Base-by-base conservation (phyloP, 2,329 filamentous ascomycete species). In the Alternaria metachromatica region DNA sequence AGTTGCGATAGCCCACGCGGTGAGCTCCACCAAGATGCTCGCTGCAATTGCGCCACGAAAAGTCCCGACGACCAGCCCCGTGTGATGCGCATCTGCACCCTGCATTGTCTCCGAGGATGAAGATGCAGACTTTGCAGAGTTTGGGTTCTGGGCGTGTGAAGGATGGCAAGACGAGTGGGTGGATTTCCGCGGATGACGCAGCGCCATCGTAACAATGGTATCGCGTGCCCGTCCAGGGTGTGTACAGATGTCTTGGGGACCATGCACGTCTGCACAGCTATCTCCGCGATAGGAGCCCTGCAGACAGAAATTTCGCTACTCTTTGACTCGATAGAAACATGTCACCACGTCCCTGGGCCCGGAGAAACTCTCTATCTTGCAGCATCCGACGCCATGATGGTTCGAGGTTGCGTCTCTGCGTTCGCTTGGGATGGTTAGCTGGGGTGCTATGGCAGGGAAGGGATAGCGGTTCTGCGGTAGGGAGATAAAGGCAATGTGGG, bases 251-350 rank as follows among this genome's bases (percentile, higher is more conserved):
- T 49, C 49, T 55, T 58, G 28, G 44, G 26, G 28, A 25, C 30
- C 50, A 37, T 58, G 46, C 62, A 62, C n/a, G 33, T 45, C 37
- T 48, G 46, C 25, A 48, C 55, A 58, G 62, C 58, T 54, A 64
- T 65, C 61, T 68, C 63, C 59, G 58, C 57, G 66, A 68, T 65
- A 68, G 60, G 68, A 60, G 51, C 46, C 28, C 46, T 28, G 55
- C 45, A 26, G 55, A 57, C 49, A 62, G 48, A 45, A 33, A 25
- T 44, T 33, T 33, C 45, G 58, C 62, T 44, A 25, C 53, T 30
- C 48, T 45, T 68, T 77, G 73, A 76, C 75, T 76, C 70, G 73
- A 77, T 77, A 66, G 64, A 66, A 76, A 72, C 63, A 69, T 67
- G 73, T 77, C 71, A 77, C 62, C 50, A 33, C 30, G 12, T 53